Base-by-base conservation (phyloP, 768 basidiomycete species). In the Leccinum variicolor region DNA sequence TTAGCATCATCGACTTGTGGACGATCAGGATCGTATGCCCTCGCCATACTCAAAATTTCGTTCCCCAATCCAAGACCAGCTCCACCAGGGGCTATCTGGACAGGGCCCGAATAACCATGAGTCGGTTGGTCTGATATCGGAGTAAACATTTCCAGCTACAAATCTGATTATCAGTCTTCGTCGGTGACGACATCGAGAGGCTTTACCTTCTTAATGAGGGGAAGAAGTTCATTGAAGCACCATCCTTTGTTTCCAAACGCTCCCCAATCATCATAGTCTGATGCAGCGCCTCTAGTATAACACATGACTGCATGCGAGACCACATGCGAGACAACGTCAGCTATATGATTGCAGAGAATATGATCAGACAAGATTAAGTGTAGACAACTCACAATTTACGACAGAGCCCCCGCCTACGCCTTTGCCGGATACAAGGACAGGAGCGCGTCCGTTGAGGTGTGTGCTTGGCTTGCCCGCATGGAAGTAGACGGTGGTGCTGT, bases 201-300 rank as follows among this genome's bases (percentile, higher is more conserved):
- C 3, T 0, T 7, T 55, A 82, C 87, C 78, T 87, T 86, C 60
- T 74, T 80, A 26, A 85, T 60, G 15, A 86, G 70, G 0, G 86
- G 85, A 29, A 87, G 78, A 5, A 89, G 64, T 25, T 82, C 73
- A 51, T 75, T 72, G 0, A 82, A 81, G 6, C 83, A 75, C 87
- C 87, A 89, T 1, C 85, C 86, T 1, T 78, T 69, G 64, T 87
- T 86, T 3, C 74, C 75, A 23, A 81, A 69, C 2, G 74, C 66
- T 1, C 41, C 60, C 86, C 86, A 87, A 50, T 82, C 82, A 59
- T 89, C 83, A 48, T 82, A 86, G 64, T 89, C 87, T 0, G 84
- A 86, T 2, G 84, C 80, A 9, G 81, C 69, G 14, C 83, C 79
- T 25, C 86, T 79, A 0, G 78, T 81, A 60, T 86, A 87, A 75